Evolutionary conservation across 2,329 filamentous ascomycete genomes (phyloP).

Genomic region (Aspergillus sclerotialis): DNA sequence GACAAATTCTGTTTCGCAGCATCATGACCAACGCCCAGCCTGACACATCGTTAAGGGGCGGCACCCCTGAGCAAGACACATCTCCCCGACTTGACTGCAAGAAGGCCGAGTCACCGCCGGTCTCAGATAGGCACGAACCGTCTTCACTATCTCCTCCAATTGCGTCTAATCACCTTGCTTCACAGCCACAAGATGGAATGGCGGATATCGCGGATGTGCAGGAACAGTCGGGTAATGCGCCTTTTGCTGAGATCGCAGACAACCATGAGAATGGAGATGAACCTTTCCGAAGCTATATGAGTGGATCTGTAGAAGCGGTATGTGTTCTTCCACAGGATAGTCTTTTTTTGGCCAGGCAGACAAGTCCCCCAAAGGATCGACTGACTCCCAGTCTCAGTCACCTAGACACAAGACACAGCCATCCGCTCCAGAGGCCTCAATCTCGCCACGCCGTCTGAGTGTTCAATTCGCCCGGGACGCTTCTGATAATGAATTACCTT

Average conservation of each 20-base stretch:
- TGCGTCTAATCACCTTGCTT: constrained; percentile 12
- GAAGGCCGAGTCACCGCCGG: constrained; percentile 12
- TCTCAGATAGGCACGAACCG: constrained; percentile 15
- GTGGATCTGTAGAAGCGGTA: constrained; percentile 6
- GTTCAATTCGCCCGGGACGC: constrained; percentile 67
- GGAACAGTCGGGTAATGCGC: constrained; percentile 1
- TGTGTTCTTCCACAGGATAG: constrained; percentile 13
- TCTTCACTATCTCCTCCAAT: constrained; percentile 24
- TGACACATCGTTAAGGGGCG: constrained; percentile 12
- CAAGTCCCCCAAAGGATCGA: constrained; percentile 19
- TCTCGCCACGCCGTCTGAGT: constrained; percentile 51
- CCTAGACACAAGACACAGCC: constrained; percentile 16
- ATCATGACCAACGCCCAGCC: constrained; percentile 19
- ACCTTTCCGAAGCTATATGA: constrained; percentile 4
- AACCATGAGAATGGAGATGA: constrained; percentile 6
- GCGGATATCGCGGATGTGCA: constrained; percentile 10
- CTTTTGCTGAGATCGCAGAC: constrained; percentile 4
- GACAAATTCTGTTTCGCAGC: constrained; percentile 8
- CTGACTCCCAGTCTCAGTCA: constrained; percentile 15
- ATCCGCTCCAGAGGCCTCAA: constrained; percentile 24
- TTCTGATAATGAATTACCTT: constrained; percentile 42
- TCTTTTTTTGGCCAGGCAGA: constrained; percentile 17
- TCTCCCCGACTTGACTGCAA: constrained; percentile 12
- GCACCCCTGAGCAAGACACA: constrained; percentile 6
- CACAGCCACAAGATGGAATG: constrained; percentile 10